Conservation (phyloP, 306 rosid genomes). For the Corylus americana region DNA sequence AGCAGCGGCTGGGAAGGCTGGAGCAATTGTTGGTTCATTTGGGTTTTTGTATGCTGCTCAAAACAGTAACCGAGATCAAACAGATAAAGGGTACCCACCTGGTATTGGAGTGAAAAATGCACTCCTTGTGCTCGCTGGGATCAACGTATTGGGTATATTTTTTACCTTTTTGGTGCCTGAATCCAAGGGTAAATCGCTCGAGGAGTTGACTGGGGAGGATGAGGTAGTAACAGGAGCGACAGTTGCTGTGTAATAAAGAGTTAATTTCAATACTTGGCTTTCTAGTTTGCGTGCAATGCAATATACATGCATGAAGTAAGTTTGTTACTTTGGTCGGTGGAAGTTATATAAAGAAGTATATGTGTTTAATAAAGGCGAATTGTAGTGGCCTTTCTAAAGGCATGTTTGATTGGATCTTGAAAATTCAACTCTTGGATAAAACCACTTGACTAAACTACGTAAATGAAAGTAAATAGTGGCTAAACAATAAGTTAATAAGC, state of each 20-base stretch:
- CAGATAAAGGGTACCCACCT: slow-evolving; percentile 21
- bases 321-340: not conserved
- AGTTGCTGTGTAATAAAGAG: not conserved
- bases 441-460: no score
- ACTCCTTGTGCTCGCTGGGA: slow-evolving; percentile 6
- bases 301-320: not conserved
- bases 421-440: no score
- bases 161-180: slow-evolving; percentile 25
- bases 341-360: no score
- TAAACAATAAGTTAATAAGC: no score
- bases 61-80: rapidly evolving
- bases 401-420: no score
- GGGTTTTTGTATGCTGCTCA: slow-evolving; percentile 24
- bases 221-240: not conserved
- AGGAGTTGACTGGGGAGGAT: slow-evolving; percentile 16
- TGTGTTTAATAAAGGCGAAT: no score
- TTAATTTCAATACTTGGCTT: no score
- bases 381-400: no score
- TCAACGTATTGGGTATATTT: slow-evolving; percentile 5
- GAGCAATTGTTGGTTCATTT: slow-evolving; percentile 28
- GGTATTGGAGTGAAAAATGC: slow-evolving; percentile 27
- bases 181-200: slow-evolving; percentile 25
- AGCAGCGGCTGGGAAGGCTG: slow-evolving; percentile 21
- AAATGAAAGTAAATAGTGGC: no score
- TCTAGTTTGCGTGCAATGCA: not conserved